Evolutionary conservation across 176 grass and related monocot genomes (phyloP).

Genomic region (Eleusine coracana): DNA sequence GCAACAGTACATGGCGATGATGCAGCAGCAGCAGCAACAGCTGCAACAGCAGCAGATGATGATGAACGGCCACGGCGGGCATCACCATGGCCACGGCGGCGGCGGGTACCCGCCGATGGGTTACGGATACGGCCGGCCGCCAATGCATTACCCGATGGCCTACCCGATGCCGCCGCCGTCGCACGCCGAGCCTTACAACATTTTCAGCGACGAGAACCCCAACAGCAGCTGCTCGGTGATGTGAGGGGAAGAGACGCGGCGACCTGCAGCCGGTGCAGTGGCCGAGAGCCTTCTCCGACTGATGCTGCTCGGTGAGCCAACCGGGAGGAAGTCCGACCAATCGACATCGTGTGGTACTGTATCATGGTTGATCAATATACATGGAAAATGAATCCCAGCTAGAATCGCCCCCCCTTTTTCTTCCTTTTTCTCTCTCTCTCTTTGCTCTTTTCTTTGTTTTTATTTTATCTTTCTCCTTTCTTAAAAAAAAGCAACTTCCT

Average conservation of each 20-base stretch:
- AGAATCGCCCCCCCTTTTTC: slow-evolving; percentile 5
- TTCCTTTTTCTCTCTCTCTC: not conserved
- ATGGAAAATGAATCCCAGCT: slow-evolving; percentile 44
- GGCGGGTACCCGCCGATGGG: slow-evolving; percentile 67
- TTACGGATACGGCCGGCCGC: slow-evolving; percentile 60
- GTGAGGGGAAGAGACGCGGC: slow-evolving; percentile 33
- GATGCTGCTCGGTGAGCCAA: not conserved
- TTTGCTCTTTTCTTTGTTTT: slow-evolving; percentile 22
- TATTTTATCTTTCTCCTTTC: slow-evolving; percentile 42
- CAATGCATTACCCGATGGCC: slow-evolving; percentile 47
- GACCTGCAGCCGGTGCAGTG: not conserved
- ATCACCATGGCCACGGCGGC: slow-evolving; percentile 16
- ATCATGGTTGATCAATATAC: slow-evolving; percentile 34
- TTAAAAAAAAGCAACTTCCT: slow-evolving; percentile 34
- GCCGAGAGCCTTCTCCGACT: not conserved
- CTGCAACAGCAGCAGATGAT: slow-evolving; percentile 61
- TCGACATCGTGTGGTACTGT: slow-evolving; percentile 8
- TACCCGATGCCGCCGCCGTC: slow-evolving; percentile 51
- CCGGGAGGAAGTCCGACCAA: not conserved
- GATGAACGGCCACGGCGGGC: slow-evolving; percentile 46
- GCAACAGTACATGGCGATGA: slow-evolving; percentile 53
- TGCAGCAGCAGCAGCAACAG: slow-evolving; percentile 13
- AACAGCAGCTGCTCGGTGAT: slow-evolving; percentile 75
- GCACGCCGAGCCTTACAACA: slow-evolving; percentile 49
- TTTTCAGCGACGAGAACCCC: slow-evolving; percentile 76